Evolutionary conservation across 2,329 filamentous ascomycete genomes (phyloP).

Genomic region (Apiospora koreana): DNA sequence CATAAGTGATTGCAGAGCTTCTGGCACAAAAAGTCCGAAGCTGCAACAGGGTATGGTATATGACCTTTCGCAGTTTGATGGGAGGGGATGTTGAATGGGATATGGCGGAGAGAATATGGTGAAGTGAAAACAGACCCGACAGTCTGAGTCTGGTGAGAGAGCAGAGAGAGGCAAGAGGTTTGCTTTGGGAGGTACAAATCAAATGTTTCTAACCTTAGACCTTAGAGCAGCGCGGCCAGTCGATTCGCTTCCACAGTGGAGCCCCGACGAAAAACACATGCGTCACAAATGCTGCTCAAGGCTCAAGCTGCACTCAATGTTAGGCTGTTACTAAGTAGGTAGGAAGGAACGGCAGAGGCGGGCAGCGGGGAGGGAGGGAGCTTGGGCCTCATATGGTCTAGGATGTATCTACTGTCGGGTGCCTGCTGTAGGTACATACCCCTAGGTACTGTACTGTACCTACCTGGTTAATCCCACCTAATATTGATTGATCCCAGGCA

Average conservation of each 20-base stretch:
- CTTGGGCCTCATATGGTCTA: slow-evolving; percentile 1
- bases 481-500: neutral
- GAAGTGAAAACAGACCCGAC: neutral
- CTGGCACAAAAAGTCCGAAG: neutral
- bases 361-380: no score
- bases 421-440: neutral
- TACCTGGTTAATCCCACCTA: no score
- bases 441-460: no score
- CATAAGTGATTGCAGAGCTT: neutral
- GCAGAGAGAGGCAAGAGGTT: slow-evolving; percentile 2
- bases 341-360: slow-evolving; percentile 4
- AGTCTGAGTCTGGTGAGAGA: slow-evolving; percentile 2
- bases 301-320: slow-evolving; percentile 1
- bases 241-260: slow-evolving; percentile 9
- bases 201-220: neutral
- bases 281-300: slow-evolving; percentile 4
- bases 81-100: neutral
- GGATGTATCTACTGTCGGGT: neutral
- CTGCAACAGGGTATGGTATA: neutral
- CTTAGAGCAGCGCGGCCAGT: neutral
- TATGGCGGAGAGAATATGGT: neutral
- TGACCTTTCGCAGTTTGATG: neutral
- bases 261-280: neutral
- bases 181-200: slow-evolving; percentile 7
- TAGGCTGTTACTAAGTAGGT: neutral